phyloP scores from a whole-genome alignment of 2,329 filamentous ascomycete genomes.

The Aspergillus unguis region DNA sequence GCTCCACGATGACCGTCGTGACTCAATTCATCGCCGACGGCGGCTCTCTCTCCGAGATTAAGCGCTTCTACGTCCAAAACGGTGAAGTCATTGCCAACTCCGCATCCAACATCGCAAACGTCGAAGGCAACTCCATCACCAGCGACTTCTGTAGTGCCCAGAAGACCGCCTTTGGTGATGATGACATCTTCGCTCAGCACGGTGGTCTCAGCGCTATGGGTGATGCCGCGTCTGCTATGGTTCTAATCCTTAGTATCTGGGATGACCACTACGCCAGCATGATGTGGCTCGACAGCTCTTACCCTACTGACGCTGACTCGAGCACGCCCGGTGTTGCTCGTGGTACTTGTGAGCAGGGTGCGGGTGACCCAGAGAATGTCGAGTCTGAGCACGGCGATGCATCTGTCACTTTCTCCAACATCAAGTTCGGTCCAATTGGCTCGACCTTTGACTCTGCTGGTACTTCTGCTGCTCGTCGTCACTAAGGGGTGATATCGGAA shows the following conservation, averaged over 20 bases:
- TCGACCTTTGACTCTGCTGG: slow-evolving; percentile 44
- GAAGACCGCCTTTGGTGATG: slow-evolving; percentile 55
- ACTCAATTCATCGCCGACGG: slow-evolving; percentile 62
- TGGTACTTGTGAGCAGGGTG: slow-evolving; percentile 52
- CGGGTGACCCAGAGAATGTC: slow-evolving; percentile 51
- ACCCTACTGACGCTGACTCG: slow-evolving; percentile 48
- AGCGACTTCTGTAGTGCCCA: slow-evolving; percentile 56
- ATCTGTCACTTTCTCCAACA: slow-evolving; percentile 57
- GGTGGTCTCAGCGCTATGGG: slow-evolving; percentile 57
- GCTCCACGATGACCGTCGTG: slow-evolving; percentile 59
- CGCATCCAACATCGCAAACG: slow-evolving; percentile 43
- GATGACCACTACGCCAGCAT: slow-evolving; percentile 66
- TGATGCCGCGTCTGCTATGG: slow-evolving; percentile 54
- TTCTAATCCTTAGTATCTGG: slow-evolving; percentile 59
- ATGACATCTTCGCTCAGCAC: slow-evolving; percentile 50
- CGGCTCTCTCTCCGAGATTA: slow-evolving; percentile 55
- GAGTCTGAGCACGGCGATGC: slow-evolving; percentile 47
- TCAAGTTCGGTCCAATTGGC: slow-evolving; percentile 56
- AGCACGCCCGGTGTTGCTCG: slow-evolving; percentile 50
- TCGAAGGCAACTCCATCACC: slow-evolving; percentile 54
- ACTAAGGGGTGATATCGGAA: not conserved
- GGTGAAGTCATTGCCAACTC: slow-evolving; percentile 58
- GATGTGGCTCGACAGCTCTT: slow-evolving; percentile 69
- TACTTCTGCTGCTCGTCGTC: slow-evolving; percentile 1
- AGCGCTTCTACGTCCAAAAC: slow-evolving; percentile 63